phyloP scores from a whole-genome alignment of 164 flowering plant genomes.

The Stephania yunnanensis region DNA sequence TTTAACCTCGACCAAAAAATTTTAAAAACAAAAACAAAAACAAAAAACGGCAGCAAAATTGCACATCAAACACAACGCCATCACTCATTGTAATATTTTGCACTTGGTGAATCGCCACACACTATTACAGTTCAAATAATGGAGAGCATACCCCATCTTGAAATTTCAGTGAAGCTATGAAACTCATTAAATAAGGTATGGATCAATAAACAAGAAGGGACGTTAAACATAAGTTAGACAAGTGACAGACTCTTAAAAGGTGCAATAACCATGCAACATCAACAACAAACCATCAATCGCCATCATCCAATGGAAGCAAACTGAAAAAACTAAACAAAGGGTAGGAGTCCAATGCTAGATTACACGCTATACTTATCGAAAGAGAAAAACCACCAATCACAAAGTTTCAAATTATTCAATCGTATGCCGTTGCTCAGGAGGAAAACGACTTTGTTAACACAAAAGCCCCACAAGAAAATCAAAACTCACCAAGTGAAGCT shows the following conservation, averaged over 20 bases:
- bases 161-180: too few species aligned
- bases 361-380: background rate
- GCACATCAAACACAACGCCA: background rate
- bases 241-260: too few species aligned
- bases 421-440: background rate
- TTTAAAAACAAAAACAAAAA: background rate
- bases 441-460: too few species aligned
- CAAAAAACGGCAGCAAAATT: too few species aligned
- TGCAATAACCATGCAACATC: too few species aligned
- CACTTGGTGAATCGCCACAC: too few species aligned
- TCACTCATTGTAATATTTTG: too few species aligned
- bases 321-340: background rate
- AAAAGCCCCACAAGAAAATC: background rate
- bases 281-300: background rate
- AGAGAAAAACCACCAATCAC: background rate
- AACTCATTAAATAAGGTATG: too few species aligned
- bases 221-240: too few species aligned
- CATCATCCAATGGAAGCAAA: background rate
- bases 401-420: background rate
- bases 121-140: too few species aligned
- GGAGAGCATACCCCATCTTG: too few species aligned
- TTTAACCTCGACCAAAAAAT: background rate
- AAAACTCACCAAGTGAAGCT: slow-evolving; percentile 61
- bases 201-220: too few species aligned
- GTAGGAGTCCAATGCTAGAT: background rate